Percentiles rank a stretch among this genome's conserved stretches.
Conservation (phyloP, 1,284 basidiomycete species). For the Mycena sp. region DNA sequence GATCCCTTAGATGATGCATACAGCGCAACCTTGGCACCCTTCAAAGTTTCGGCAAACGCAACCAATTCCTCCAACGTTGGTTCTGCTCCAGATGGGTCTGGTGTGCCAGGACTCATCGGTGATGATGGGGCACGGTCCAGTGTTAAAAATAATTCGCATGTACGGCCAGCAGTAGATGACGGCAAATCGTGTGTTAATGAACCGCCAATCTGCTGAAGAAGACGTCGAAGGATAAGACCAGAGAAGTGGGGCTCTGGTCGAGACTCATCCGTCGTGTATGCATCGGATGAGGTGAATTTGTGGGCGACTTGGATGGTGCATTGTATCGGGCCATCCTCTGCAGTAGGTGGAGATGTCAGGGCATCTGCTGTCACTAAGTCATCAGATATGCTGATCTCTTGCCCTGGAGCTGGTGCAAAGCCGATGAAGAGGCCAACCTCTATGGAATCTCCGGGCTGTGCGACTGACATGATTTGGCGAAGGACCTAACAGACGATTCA, state of each 20-base stretch:
- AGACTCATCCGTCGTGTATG: slow-evolving; percentile 35
- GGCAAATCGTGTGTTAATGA: slow-evolving; percentile 61
- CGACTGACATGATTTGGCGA: slow-evolving; percentile 81
- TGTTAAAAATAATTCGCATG: slow-evolving; percentile 63
- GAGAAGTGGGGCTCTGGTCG: slow-evolving; percentile 67
- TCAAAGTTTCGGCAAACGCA: slow-evolving; percentile 82
- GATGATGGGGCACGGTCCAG: slow-evolving; percentile 57
- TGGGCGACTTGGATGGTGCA: slow-evolving; percentile 68
- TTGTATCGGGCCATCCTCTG: slow-evolving; percentile 42
- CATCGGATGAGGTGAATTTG: slow-evolving; percentile 38
- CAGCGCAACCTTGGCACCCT: slow-evolving; percentile 83
- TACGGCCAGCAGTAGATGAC: slow-evolving; percentile 55
- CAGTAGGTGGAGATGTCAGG: slow-evolving; percentile 25
- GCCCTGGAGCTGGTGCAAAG: slow-evolving; percentile 35
- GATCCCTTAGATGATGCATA: slow-evolving; percentile 85
- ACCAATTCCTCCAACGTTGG: slow-evolving; percentile 82
- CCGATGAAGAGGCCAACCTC: slow-evolving; percentile 86
- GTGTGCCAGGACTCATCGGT: slow-evolving; percentile 45
- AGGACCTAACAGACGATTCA: slow-evolving; percentile 66
- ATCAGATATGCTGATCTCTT: slow-evolving; percentile 30
- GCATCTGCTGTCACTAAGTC: slow-evolving; percentile 24
- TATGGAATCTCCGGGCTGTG: slow-evolving; percentile 81
- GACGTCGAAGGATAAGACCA: slow-evolving; percentile 68
- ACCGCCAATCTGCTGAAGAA: slow-evolving; percentile 75
- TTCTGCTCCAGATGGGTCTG: slow-evolving; percentile 47